phyloP scores from a whole-genome alignment of 2,329 filamentous ascomycete species.

The Pseudocercospora cruenta region DNA sequence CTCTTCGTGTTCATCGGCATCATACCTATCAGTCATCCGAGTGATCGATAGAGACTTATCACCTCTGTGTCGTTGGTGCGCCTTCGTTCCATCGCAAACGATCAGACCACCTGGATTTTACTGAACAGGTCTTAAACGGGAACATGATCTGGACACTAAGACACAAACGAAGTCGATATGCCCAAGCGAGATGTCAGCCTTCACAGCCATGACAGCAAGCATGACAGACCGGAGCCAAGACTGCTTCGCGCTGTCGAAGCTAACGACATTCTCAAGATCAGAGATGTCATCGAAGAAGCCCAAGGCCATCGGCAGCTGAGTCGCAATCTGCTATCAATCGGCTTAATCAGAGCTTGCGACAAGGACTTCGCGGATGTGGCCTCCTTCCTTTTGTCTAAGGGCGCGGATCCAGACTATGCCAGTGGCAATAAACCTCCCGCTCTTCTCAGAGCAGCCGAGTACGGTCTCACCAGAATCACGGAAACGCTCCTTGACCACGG shows the following conservation, averaged over 20 bases:
- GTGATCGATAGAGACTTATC: too few relatives aligned
- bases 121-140: neutral
- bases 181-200: conserved; percentile 23
- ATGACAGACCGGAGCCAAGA: conserved; percentile 44
- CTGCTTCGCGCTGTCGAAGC: conserved; percentile 46
- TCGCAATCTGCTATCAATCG: conserved; percentile 45
- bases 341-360: conserved; percentile 46
- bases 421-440: conserved; percentile 28
- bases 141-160: neutral
- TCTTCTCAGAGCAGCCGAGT: conserved; percentile 28
- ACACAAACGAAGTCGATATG: conserved; percentile 10
- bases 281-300: conserved; percentile 39
- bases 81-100: neutral
- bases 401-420: conserved; percentile 43
- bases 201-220: conserved; percentile 24
- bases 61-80: too few relatives aligned
- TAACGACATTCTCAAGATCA: conserved; percentile 42
- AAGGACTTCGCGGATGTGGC: conserved; percentile 37
- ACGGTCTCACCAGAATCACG: conserved; percentile 22
- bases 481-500: conserved; percentile 26
- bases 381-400: conserved; percentile 42
- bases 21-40: too few relatives aligned
- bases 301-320: conserved; percentile 42
- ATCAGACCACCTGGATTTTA: neutral
- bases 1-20: too few relatives aligned